A percentile compares a stretch with the other conserved stretches of the same genome.
phyloP scores from a whole-genome alignment of 2,329 filamentous ascomycete species.

The Exophiala bonariae region DNA sequence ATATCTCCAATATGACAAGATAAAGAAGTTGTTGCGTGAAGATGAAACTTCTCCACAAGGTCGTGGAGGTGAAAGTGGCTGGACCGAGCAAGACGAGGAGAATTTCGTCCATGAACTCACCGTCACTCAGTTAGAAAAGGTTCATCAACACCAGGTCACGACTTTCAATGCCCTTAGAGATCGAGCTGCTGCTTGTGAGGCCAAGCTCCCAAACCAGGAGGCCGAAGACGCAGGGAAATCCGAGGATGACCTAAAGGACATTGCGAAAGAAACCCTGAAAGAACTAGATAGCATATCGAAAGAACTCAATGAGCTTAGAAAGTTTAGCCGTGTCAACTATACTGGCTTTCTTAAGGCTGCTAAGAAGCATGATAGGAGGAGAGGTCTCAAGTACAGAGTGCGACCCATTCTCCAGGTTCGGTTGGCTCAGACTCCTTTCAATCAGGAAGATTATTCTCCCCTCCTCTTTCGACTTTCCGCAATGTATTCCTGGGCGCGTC shows the following conservation, averaged over 20 bases:
- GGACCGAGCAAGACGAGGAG: slow-evolving; percentile 94
- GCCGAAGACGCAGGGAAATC: slow-evolving; percentile 36
- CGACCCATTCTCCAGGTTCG: slow-evolving; percentile 89
- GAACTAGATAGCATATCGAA: slow-evolving; percentile 87
- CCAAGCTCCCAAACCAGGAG: slow-evolving; percentile 58
- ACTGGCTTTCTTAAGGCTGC: slow-evolving; percentile 97
- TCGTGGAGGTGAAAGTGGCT: slow-evolving; percentile 59
- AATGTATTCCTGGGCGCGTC: slow-evolving; percentile 92
- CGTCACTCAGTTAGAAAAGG: slow-evolving; percentile 93
- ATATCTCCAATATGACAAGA: slow-evolving; percentile 93
- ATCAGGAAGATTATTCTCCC: slow-evolving; percentile 90
- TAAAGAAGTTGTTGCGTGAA: slow-evolving; percentile 86
- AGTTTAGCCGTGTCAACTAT: slow-evolving; percentile 95
- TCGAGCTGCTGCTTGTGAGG: slow-evolving; percentile 69
- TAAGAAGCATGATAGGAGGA: slow-evolving; percentile 97
- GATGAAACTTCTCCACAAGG: slow-evolving; percentile 55
- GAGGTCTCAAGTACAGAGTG: slow-evolving; percentile 82
- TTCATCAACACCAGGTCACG: slow-evolving; percentile 81
- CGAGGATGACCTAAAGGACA: slow-evolving; percentile 45
- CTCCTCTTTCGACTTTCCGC: slow-evolving; percentile 84
- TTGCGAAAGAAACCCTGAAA: slow-evolving; percentile 68
- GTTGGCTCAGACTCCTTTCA: slow-evolving; percentile 85
- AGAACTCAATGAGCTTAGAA: slow-evolving; percentile 89
- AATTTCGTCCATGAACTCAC: slow-evolving; percentile 92
- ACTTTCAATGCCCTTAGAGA: slow-evolving; percentile 81